phyloP scores from a whole-genome alignment of 75 land plant species.

The Adiantum capillusveneris region DNA sequence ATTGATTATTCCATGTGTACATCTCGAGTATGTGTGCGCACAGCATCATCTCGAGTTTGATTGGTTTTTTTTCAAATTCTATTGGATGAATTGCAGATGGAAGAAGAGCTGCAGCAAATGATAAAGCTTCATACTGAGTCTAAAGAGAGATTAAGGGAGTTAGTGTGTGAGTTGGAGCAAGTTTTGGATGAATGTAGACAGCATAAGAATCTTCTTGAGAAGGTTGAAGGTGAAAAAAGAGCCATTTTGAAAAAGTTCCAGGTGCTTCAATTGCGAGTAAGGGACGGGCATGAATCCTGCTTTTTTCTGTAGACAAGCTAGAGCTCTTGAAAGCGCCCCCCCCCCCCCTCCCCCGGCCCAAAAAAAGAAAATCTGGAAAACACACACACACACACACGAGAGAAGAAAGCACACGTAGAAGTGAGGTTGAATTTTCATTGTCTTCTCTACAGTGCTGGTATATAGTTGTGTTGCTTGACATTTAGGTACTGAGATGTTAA shows the following conservation, averaged over 20 bases:
- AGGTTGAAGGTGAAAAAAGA: background rate
- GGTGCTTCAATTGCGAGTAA: slow-evolving; percentile 4
- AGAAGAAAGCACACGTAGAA: background rate
- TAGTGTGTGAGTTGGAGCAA: background rate
- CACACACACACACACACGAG: background rate
- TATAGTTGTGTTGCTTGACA: background rate
- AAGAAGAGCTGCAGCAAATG: background rate
- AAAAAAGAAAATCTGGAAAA: too few relatives aligned
- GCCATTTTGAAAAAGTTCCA: background rate
- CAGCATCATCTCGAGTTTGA: too few relatives aligned
- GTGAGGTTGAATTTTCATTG: background rate
- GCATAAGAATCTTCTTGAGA: background rate
- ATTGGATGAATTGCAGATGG: too few relatives aligned
- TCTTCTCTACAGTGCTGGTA: background rate
- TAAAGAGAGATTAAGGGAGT: background rate
- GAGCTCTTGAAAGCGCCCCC: too few relatives aligned
- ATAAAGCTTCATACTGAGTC: background rate
- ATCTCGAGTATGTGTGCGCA: too few relatives aligned
- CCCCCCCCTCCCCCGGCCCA: too few relatives aligned
- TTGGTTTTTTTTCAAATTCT: too few relatives aligned
- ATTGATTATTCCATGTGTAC: too few relatives aligned
- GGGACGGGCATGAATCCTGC: background rate
- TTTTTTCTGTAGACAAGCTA: background rate
- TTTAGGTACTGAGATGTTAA: background rate
- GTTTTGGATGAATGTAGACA: background rate